Base-by-base conservation (phyloP, 257 asterid species). In the Euphrasia confusa region DNA sequence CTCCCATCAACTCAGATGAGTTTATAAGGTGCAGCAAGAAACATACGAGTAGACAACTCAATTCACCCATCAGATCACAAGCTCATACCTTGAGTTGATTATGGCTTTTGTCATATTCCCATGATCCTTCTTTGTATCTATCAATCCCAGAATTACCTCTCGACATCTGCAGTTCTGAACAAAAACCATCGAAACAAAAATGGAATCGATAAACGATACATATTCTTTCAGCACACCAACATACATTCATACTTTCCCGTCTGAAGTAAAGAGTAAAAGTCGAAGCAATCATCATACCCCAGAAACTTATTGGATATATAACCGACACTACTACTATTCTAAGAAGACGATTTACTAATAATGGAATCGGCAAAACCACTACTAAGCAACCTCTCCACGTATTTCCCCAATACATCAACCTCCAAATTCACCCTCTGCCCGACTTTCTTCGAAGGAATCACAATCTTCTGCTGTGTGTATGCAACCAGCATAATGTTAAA, bases 371-470 rank as follows among this genome's bases (percentile, higher is more conserved):
- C 75, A 47, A 86, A 80, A 4, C 97, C 90, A 26, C 68, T 75
- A 42, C 87, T 72, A 15, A 90, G 83, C 72, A 85, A 70, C 84
- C 93, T 81, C 77, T 90, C 96, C 30, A 85, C 96, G 74, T 90
- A 87, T 61, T 90, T 90, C 54, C 97, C 97, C 85, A 90, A 49
- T 32, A 90, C 84, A 81, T 87, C 95, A 64, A 87, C 97, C 83
- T 90, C 97, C 74, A 90, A 68, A 71, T 90, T 90, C 73, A 90
- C 95, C 82, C 81, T 87, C 75, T 85, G 83, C 67, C 96, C 95
- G 18, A 87, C 82, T 73, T 79, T 78, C 83, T 90, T 90, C 73
- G 75, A 59, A 2, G 97, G 84, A 30, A 90, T 80, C 70, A 90
- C 96, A 32, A 87, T 76, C 1, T 87, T 81, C 68, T 79, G 77